These are phyloP conservation scores for Phycomyces blakesleeanus DNA, from an alignment of 192 early-diverging fungal genomes.

Conservation along the genomic window DNA sequence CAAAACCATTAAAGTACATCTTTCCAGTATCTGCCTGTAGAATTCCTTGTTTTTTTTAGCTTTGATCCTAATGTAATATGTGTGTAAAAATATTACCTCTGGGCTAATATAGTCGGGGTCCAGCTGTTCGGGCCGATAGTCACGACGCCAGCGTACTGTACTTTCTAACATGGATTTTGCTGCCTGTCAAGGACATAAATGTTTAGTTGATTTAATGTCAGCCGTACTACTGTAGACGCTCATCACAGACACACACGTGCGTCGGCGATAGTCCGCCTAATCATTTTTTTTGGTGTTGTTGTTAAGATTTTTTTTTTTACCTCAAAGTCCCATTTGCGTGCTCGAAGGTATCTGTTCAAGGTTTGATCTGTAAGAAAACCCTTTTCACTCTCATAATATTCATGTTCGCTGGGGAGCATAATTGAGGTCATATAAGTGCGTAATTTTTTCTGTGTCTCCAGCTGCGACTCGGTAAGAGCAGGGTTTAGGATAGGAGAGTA, in stretches of 20 bases:
- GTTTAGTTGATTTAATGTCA: neutral
- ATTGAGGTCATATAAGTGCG: conserved; percentile 12
- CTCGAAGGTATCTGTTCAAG: conserved; percentile 26
- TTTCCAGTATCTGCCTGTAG: conserved; percentile 66
- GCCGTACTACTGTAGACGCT: neutral
- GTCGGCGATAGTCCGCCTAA: too few relatives aligned
- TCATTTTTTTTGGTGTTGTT: neutral
- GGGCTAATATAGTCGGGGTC: conserved; percentile 1
- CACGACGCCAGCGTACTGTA: conserved; percentile 21
- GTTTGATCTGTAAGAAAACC: conserved; percentile 23
- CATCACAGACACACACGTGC: neutral
- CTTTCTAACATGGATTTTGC: conserved; percentile 20
- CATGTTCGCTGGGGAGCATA: conserved; percentile 13
- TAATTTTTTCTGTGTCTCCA: conserved; percentile 12
- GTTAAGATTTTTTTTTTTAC: conserved; percentile 1
- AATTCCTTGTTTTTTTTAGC: conserved; percentile 1
- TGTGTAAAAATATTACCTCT: too few relatives aligned
- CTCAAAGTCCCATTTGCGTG: conserved; percentile 28
- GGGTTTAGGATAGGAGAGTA: conserved; percentile 10
- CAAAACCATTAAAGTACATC: conserved; percentile 77
- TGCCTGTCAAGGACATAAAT: conserved; percentile 5
- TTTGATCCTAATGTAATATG: too few relatives aligned
- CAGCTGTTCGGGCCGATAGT: conserved; percentile 20
- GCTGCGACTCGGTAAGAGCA: conserved; percentile 15
- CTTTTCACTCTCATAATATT: conserved; percentile 26